Base-by-base conservation (phyloP, 202 grass and related monocot species). In the Thinopyrum obtusiflorum region DNA sequence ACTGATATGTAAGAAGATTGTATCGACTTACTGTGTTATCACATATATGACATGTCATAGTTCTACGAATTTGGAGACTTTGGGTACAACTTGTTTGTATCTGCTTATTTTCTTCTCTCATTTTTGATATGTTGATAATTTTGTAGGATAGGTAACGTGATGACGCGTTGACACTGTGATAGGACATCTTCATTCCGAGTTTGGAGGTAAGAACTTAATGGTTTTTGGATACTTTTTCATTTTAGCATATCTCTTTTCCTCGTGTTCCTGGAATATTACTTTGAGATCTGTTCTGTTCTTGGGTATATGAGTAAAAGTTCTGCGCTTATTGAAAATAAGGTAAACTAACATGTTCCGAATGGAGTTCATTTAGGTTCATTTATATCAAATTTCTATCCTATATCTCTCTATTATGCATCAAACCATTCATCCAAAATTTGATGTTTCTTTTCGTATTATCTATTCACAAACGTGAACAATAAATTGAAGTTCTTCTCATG, bases 141-240 rank as follows among this genome's bases (percentile, higher is more conserved):
- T 71, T 73, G 6, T 23, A 86, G 83, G 11, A 12, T n/a, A 9
- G 11, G 15, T n/a, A 36, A 11, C 7, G 0, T 4, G 15, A 7
- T 79, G 33, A 2, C 3, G 13, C 32, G 27, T 57, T 63, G 69
- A 72, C 51, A 46, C 0, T 11, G 2, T 72, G 25, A 57, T 4
- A 27, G 3, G n/a, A 59, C 9, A 33, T 62, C 28, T 73, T 55
- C 6, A 27, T 83, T 86, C 33, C 1, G 7, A 86, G 13, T 59
- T 73, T 27, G 5, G 62, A 89, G 83, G 83, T 86, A 79, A 39
- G 32, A 78, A 79, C 29, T 18, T 55, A 13, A 20, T 55, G 26
- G 8, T 29, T 65, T 77, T 18, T 70, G 31, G 13, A 69, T 44
- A 20, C 21, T 70, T 28, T 64, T 65, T 24, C 51, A 33, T 8